These are phyloP conservation scores for Rhizopogon vesiculosus DNA, from an alignment of 768 basidiomycete genomes.

Conservation along the genomic window DNA sequence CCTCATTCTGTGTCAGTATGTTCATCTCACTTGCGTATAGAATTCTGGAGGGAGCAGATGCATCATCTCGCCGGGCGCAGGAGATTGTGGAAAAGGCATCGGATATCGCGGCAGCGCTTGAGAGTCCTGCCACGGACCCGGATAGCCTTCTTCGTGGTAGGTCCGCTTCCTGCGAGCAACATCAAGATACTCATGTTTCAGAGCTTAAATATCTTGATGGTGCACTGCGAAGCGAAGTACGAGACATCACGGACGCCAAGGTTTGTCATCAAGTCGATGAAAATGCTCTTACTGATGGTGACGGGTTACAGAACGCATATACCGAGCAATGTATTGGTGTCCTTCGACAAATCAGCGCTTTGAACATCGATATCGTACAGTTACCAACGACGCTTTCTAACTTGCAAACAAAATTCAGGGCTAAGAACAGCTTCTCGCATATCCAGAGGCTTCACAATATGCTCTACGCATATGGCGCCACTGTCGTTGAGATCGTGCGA, in stretches of 20 bases:
- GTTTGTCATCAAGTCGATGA: constrained; percentile 24
- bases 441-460: constrained; percentile 85
- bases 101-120: constrained; percentile 44
- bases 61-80: constrained; percentile 49
- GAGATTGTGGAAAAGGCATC: constrained; percentile 55
- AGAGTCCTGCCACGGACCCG: constrained; percentile 48
- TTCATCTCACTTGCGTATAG: constrained; percentile 28
- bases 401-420: constrained; percentile 70
- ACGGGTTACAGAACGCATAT: constrained; percentile 55
- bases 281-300: constrained; percentile 18
- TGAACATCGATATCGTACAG: constrained; percentile 79
- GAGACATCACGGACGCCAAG: constrained; percentile 50
- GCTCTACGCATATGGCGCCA: constrained; percentile 89
- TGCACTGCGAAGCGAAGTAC: constrained; percentile 58
- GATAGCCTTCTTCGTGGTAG: constrained; percentile 53
- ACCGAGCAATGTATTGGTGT: constrained; percentile 61
- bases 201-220: constrained; percentile 63
- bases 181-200: constrained; percentile 20
- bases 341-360: constrained; percentile 69
- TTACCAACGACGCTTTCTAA: constrained; percentile 60
- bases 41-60: constrained; percentile 55
- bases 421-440: constrained; percentile 84
- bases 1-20: not conserved
- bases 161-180: not conserved
- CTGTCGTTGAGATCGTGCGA: constrained; percentile 85